A percentile compares a stretch with the other conserved stretches of the same genome.
These are phyloP conservation scores for Aspergillus mulundensis DNA, from an alignment of 495 filamentous ascomycete species.

Conservation along the genomic window DNA sequence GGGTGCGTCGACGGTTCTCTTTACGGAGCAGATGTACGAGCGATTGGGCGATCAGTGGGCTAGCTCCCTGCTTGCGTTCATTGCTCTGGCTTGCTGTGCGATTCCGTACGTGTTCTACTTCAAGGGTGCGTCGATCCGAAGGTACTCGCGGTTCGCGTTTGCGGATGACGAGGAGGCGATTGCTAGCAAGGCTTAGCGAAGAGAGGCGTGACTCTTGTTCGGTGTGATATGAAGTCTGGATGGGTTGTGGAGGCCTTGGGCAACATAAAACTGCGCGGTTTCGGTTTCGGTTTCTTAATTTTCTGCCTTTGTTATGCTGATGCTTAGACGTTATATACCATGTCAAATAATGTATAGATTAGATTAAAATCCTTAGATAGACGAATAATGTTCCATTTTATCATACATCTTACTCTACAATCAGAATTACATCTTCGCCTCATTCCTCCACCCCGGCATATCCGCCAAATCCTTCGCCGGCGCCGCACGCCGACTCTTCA, in stretches of 20 bases:
- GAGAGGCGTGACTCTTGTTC: no score
- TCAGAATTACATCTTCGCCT: neutral
- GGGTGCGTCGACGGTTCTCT: conserved; percentile 70
- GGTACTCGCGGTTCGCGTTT: conserved; percentile 63
- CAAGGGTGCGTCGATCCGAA: conserved; percentile 65
- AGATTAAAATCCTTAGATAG: neutral
- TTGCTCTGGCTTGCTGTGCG: conserved; percentile 66
- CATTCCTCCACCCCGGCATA: conserved; percentile 2
- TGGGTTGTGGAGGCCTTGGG: no score
- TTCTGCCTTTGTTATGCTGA: neutral
- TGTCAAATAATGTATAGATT: neutral
- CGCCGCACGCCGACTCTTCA: neutral
- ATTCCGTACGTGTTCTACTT: conserved; percentile 77
- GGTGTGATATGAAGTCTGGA: conserved; percentile 12
- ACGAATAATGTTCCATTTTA: neutral
- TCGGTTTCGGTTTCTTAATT: neutral
- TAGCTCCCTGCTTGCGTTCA: conserved; percentile 61
- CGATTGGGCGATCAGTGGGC: conserved; percentile 75
- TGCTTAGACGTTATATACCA: neutral
- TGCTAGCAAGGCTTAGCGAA: conserved; percentile 21
- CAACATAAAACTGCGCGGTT: no score
- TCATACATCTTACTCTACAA: neutral
- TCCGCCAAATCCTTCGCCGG: neutral
- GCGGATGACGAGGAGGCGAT: conserved; percentile 45
- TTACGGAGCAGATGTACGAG: conserved; percentile 77